Percentiles rank a stretch among this genome's conserved stretches.
These are phyloP conservation scores for Russula sp. DNA, from an alignment of 768 basidiomycete genomes.

Conservation along the genomic window DNA sequence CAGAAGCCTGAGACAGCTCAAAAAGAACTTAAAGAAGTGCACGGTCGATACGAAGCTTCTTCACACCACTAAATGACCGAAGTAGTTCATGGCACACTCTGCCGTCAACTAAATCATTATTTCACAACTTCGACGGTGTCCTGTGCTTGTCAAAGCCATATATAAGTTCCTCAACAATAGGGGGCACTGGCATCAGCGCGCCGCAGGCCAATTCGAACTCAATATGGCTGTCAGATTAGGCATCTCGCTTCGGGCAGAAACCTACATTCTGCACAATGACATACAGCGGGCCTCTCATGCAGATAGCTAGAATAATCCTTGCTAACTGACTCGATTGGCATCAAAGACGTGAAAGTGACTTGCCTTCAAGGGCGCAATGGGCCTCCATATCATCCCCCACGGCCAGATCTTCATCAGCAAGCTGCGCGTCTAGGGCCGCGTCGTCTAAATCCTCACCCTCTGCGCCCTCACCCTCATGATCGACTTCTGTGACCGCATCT, in stretches of 20 bases:
- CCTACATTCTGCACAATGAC: conserved; percentile 80
- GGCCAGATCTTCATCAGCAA: conserved; percentile 27
- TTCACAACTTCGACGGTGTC: not conserved
- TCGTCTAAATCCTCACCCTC: conserved; percentile 24
- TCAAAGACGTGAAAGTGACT: conserved; percentile 11
- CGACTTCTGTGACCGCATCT: conserved; percentile 19
- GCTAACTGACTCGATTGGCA: conserved; percentile 5
- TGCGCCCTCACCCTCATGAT: conserved; percentile 23
- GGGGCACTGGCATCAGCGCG: not conserved
- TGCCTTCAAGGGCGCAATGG: conserved; percentile 75
- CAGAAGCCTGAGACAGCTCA: not conserved
- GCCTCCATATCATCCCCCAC: conserved; percentile 84
- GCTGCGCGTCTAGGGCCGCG: conserved; percentile 32
- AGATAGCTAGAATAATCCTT: conserved; percentile 55
- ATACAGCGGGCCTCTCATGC: conserved; percentile 78
- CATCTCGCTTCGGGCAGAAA: conserved; percentile 11
- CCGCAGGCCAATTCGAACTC: not conserved
- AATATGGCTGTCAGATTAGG: no score
- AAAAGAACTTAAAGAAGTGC: not conserved
- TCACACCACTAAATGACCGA: not conserved
- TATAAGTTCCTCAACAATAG: not conserved
- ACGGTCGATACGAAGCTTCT: not conserved
- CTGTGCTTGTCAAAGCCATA: not conserved
- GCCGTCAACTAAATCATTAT: not conserved
- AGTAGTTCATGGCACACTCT: not conserved